A percentile compares a stretch with the other conserved stretches of the same genome.
These are phyloP conservation scores for Proliferodiscus dingleyae DNA, from an alignment of 2,329 filamentous ascomycete species.

Conservation along the genomic window DNA sequence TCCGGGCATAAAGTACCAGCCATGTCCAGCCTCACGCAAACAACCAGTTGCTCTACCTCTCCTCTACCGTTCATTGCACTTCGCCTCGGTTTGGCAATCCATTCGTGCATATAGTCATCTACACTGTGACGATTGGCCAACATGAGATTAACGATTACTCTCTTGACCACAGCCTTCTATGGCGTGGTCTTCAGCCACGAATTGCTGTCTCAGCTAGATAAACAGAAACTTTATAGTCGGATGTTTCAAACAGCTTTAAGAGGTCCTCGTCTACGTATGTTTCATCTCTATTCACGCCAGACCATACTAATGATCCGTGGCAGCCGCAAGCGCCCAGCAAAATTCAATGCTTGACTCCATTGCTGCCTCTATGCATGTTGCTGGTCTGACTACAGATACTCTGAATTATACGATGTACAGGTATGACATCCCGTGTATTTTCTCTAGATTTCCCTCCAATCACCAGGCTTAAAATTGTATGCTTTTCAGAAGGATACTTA, in stretches of 20 bases:
- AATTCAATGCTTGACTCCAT: not conserved
- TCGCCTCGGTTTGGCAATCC: too few species aligned
- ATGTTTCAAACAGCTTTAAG: not conserved
- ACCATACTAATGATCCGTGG: not conserved
- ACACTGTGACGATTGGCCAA: not conserved
- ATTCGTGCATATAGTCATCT: not conserved
- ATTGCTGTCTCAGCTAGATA: not conserved
- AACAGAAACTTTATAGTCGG: not conserved
- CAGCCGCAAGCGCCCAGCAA: not conserved
- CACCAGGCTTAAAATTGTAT: too few species aligned
- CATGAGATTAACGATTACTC: not conserved
- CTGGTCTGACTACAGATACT: not conserved
- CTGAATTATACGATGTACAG: not conserved
- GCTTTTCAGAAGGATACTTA: not conserved
- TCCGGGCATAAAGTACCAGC: too few species aligned
- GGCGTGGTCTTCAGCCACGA: not conserved
- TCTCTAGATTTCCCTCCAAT: too few species aligned
- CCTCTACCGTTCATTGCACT: too few species aligned
- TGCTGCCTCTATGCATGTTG: not conserved
- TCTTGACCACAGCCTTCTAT: not conserved
- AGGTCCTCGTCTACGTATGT: not conserved
- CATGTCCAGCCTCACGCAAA: too few species aligned
- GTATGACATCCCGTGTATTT: too few species aligned
- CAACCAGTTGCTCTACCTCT: too few species aligned
- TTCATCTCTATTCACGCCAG: not conserved